Evolutionary conservation across 2,329 filamentous ascomycete genomes (phyloP).

Genomic region (Ophiosphaerella narmari): DNA sequence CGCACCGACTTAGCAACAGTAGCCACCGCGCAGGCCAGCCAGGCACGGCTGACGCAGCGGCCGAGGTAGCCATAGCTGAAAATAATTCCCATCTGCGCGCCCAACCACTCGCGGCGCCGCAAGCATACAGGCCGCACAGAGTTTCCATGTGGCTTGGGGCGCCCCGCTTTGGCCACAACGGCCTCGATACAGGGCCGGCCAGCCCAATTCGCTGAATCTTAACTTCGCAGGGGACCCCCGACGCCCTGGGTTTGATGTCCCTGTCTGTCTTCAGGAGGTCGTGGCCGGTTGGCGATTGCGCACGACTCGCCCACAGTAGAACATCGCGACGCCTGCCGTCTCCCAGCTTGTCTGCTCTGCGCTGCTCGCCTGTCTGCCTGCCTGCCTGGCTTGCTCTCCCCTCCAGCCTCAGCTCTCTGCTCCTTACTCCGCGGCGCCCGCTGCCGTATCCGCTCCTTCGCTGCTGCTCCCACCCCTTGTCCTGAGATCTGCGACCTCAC

Average conservation of each 20-base stretch:
- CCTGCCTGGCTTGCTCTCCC: not conserved
- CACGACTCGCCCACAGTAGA: slow-evolving; percentile 20
- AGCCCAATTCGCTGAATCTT: slow-evolving; percentile 21
- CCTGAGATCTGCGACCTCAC: slow-evolving; percentile 10
- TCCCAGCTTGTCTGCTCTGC: not conserved
- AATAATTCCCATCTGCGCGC: too few species aligned
- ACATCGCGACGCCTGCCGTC: slow-evolving; percentile 11
- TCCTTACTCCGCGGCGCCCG: slow-evolving; percentile 7
- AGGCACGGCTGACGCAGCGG: too few species aligned
- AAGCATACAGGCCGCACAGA: too few species aligned
- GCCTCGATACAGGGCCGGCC: slow-evolving; percentile 22
- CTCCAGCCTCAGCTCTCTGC: not conserved
- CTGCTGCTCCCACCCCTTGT: slow-evolving; percentile 19
- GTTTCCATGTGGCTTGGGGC: slow-evolving; percentile 10
- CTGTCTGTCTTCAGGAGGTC: slow-evolving; percentile 28
- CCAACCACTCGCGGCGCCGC: too few species aligned
- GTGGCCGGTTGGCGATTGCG: slow-evolving; percentile 8
- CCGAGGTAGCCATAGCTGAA: too few species aligned
- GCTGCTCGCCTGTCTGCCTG: not conserved
- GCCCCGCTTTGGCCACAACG: not conserved
- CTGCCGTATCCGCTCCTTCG: slow-evolving; percentile 39
- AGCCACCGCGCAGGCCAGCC: too few species aligned
- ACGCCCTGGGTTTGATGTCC: slow-evolving; percentile 24
- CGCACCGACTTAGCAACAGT: too few species aligned
- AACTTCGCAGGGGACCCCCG: slow-evolving; percentile 22